Evolutionary conservation across 179 eudicot genomes (phyloP).

Genomic region (Beta lomatogona): DNA sequence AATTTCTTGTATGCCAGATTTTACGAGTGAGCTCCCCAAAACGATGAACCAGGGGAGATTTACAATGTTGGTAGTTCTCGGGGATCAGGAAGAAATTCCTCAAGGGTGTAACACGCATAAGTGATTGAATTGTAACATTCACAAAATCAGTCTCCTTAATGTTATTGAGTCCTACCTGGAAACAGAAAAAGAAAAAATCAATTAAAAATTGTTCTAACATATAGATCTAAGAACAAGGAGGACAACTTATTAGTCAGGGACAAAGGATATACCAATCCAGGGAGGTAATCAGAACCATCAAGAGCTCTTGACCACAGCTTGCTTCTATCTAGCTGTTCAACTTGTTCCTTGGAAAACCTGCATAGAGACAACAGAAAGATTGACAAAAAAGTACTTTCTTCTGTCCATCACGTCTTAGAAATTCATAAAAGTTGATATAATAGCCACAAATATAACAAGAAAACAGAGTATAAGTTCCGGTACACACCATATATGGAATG

Average conservation of each 20-base stretch:
- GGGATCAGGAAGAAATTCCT: slow-evolving; percentile 95
- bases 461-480: background rate
- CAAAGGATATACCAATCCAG: slow-evolving; percentile 70
- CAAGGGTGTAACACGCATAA: slow-evolving; percentile 95
- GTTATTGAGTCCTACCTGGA: slow-evolving; percentile 91
- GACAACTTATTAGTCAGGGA: background rate
- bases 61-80: slow-evolving; percentile 77
- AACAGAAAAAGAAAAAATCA: background rate
- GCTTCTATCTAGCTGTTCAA: slow-evolving; percentile 67
- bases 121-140: slow-evolving; percentile 90
- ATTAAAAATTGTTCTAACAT: background rate
- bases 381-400: background rate
- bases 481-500: background rate
- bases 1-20: slow-evolving; percentile 95
- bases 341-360: slow-evolving; percentile 74
- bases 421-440: background rate
- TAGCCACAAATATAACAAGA: background rate
- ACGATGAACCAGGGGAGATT: slow-evolving; percentile 84
- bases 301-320: slow-evolving; percentile 95
- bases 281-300: slow-evolving; percentile 98
- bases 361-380: slow-evolving; percentile 12
- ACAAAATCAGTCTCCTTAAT: slow-evolving; percentile 94
- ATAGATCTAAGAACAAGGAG: slow-evolving; percentile 4
- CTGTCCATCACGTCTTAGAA: background rate
- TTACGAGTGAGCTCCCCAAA: slow-evolving; percentile 95